Percentiles rank a stretch among this genome's conserved stretches.
These are phyloP conservation scores for Apostasia ramifera DNA, from an alignment of 106 monocot genomes.

Conservation along the genomic window DNA sequence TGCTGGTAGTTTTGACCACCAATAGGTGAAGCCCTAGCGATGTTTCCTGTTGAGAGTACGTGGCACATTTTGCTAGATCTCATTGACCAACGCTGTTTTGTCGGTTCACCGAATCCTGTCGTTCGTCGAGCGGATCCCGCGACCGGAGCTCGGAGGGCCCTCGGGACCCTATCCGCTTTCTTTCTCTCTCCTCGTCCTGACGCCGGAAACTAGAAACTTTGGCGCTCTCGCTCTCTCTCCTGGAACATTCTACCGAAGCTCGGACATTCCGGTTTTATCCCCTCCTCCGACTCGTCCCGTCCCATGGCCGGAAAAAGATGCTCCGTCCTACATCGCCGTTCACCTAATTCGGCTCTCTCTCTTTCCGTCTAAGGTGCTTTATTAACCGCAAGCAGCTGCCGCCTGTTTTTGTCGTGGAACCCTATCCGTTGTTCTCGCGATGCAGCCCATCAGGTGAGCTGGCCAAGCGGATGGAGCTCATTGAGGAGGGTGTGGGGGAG, in stretches of 20 bases:
- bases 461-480: conserved; percentile 16
- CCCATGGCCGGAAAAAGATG: background rate
- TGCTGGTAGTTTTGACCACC: too few species aligned
- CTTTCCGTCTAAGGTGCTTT: background rate
- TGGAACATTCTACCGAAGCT: conserved; percentile 2
- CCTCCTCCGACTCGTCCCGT: background rate
- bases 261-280: background rate
- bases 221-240: background rate
- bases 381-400: background rate
- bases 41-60: too few species aligned
- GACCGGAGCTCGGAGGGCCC: too few species aligned
- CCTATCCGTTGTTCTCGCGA: background rate
- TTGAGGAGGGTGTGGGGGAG: conserved; percentile 68
- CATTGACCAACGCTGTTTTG: too few species aligned
- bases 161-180: background rate
- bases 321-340: background rate
- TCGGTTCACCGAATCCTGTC: too few species aligned
- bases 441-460: background rate
- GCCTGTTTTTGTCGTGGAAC: background rate
- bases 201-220: background rate
- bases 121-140: too few species aligned
- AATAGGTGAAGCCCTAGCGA: too few species aligned
- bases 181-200: background rate
- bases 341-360: background rate
- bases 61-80: too few species aligned